A percentile compares a stretch with the other conserved stretches of the same genome.
phyloP scores from a whole-genome alignment of 2,329 filamentous ascomycete genomes.

The Venturia oleaginea region DNA sequence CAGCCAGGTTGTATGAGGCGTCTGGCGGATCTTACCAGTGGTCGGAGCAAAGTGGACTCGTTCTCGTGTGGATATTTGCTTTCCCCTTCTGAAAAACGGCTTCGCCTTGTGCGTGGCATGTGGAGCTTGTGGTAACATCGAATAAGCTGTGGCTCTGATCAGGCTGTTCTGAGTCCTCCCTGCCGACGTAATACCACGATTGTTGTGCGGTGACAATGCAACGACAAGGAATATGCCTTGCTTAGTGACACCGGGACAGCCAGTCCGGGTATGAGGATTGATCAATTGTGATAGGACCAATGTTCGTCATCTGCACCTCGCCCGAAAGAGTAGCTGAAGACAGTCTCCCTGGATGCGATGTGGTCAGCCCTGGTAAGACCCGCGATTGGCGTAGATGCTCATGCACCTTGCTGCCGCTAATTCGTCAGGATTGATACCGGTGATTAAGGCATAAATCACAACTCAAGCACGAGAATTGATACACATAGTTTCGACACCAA shows the following conservation, averaged over 20 bases:
- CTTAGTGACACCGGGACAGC: not conserved
- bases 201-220: not conserved
- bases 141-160: not conserved
- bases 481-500: not conserved
- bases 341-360: not conserved
- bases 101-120: not conserved
- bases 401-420: not conserved
- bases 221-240: not conserved
- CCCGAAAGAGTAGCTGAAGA: not conserved
- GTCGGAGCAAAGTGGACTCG: not conserved
- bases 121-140: conserved; percentile 2
- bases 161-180: not conserved
- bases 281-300: not conserved
- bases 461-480: not conserved
- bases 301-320: conserved; percentile 1
- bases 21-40: not conserved
- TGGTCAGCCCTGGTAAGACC: not conserved
- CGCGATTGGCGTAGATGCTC: not conserved
- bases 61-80: conserved; percentile 4
- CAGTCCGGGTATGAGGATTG: not conserved
- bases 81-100: not conserved
- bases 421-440: not conserved
- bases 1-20: conserved; percentile 4
- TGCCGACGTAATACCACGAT: not conserved
- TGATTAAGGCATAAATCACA: not conserved